Base-by-base conservation (phyloP, 202 grass and related monocot genomes). In the Saccharum hybrid region DNA sequence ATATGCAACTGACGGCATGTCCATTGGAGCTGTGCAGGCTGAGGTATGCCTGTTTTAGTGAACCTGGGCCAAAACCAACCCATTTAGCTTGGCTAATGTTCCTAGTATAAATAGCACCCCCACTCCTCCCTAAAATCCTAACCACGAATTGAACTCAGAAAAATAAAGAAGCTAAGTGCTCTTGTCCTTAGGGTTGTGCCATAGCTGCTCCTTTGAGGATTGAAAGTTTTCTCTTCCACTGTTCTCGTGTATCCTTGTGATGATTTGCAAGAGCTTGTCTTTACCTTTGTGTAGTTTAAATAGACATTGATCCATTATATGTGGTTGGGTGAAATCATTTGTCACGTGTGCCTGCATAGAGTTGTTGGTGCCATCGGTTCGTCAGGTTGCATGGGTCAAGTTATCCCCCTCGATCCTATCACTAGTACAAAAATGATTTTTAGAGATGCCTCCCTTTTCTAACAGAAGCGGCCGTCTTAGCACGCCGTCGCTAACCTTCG, bases 281-380 rank as follows among this genome's bases (percentile, higher is more conserved):
- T 22, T 51, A 72, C 43, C 42, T 45, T 45, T 12, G 38, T 45
- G 10, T 45, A 2, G 42, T 45, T 45, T 45, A 45, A 10, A 45
- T 45, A 45, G 2, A 12, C 42, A 45, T 11, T 11, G 43, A 8
- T 51, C 40, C 69, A 46, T 4, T 51, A 1, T 28, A 7, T 72
- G 70, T 52, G 26, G 70, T 73, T 73, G 28, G 23, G 15, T 43
- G 1, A 51, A 72, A 73, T 73, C 13, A 52, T 73, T 48, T 72
- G 42, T 72, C 23, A 72, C 2, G 45, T 10, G 69, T 70, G 66
- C 19, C 6, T 42, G 67, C 0, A 10, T 70, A 3, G 3, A 34
- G 33, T 34, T 34, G 33, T 34, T 34, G 33, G 33, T 34, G 68
- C 42, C 21, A 46, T 71, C 19, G 4, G 9, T 45, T 45, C 10